Base-by-base conservation (phyloP, 495 filamentous ascomycete species). In the Neurospora sp. region DNA sequence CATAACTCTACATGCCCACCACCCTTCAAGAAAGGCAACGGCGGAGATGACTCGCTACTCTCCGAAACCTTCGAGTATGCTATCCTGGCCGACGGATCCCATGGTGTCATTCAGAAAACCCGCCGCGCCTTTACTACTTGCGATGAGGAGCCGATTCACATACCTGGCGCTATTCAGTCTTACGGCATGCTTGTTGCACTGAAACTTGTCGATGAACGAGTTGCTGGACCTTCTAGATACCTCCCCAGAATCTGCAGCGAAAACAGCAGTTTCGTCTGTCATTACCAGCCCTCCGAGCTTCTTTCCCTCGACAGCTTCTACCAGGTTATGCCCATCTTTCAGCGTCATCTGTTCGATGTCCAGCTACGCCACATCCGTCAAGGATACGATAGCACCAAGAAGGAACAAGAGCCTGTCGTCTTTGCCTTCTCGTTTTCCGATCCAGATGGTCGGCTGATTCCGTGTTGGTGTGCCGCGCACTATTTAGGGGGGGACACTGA, bases 381-480 rank as follows among this genome's bases (percentile, higher is more conserved):
- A 6, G 41, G 27, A 3, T 78, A 72, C 16, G 69, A 76, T 7
- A 68, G 12, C 16, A 75, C 48, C 37, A 61, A 71, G 7, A 75
- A 74, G 35, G 39, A 65, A 14, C 71, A 76, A 41, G 75, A 78
- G 45, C 75, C 76, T 3, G 73, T 75, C n/a, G 75, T 78, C 10
- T 76, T 78, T 12, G 75, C 72, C 3, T 76, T 76, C 8, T 75
- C 76, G 31, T 78, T 76, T 69, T 75, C 59, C 40, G 75, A 78
- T 48, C 73, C 75, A 35, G 71, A 70, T 6, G 75, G 76, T 8
- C 73, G 71, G 5, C 18, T 78, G 27, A 48, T 78, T 22, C 76
- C 75, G 1, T 76, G 75, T 37, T 78, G 76, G 76, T 78, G 76
- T 20, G 76, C 76, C 9, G 76, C 75, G 18, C 76, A 78, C 48